Conservation (phyloP, 805 yeast genomes). For the Myxozyma kluyveri region DNA sequence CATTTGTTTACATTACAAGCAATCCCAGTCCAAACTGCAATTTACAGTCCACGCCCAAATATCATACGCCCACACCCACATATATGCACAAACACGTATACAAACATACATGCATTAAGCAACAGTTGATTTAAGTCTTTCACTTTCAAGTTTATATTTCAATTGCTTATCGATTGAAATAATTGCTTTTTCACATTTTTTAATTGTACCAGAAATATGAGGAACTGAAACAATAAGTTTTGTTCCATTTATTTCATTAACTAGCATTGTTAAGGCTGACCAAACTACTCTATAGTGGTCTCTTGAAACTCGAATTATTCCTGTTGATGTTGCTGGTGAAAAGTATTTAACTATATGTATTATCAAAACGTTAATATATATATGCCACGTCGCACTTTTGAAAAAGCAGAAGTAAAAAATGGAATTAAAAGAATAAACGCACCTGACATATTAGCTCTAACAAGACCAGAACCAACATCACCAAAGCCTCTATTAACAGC, state of each 20-base stretch:
- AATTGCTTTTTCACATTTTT: conserved; percentile 64
- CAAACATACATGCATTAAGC: too few species aligned
- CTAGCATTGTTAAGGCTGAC: conserved; percentile 54
- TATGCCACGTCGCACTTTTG: background rate
- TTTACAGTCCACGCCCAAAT: too few species aligned
- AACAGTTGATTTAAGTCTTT: too few species aligned
- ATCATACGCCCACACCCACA: too few species aligned
- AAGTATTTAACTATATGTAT: conserved; percentile 61
- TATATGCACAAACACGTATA: too few species aligned
- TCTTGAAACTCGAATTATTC: conserved; percentile 74
- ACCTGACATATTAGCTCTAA: conserved; percentile 52
- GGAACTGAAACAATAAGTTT: conserved; percentile 57
- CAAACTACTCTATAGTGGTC: conserved; percentile 60
- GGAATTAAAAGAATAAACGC: conserved; percentile 4
- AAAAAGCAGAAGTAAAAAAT: background rate
- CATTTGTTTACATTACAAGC: too few species aligned
- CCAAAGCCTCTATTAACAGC: conserved; percentile 69
- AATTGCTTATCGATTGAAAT: conserved; percentile 39
- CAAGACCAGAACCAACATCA: conserved; percentile 68
- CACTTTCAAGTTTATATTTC: background rate
- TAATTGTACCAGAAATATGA: conserved; percentile 82
- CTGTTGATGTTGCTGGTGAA: conserved; percentile 76
- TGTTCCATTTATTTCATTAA: conserved; percentile 47
- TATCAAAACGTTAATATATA: background rate
- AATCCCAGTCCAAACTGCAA: too few species aligned